Evolutionary conservation across 352 stramenopile species (phyloP).

Genomic region (Phytophthora europaea): DNA sequence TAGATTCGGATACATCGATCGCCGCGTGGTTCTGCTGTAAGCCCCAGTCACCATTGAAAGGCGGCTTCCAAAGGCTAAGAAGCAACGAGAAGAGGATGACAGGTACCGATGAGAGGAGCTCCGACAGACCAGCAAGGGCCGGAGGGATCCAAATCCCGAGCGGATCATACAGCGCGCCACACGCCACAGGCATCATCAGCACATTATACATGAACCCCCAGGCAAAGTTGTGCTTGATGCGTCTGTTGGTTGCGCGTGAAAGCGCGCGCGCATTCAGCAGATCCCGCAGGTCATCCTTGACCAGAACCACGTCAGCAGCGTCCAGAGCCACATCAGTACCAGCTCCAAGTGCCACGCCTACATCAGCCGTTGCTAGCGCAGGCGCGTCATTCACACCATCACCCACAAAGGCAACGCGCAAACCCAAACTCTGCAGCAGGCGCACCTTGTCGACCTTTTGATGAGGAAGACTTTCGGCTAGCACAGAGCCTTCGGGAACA

Average conservation of each 20-base stretch:
- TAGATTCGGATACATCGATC: slow-evolving; percentile 56
- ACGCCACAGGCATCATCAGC: slow-evolving; percentile 80
- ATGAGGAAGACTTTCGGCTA: slow-evolving; percentile 74
- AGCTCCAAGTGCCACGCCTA: slow-evolving; percentile 72
- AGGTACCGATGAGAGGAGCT: slow-evolving; percentile 79
- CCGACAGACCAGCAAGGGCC: slow-evolving; percentile 73
- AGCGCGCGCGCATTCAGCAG: slow-evolving; percentile 73
- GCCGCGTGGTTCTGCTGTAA: slow-evolving; percentile 31
- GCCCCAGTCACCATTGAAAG: slow-evolving; percentile 41
- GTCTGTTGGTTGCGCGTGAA: slow-evolving; percentile 66
- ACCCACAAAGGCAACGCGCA: slow-evolving; percentile 80
- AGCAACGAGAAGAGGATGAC: slow-evolving; percentile 83
- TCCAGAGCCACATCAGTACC: slow-evolving; percentile 81
- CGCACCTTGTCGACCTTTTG: slow-evolving; percentile 85
- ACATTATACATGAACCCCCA: slow-evolving; percentile 84
- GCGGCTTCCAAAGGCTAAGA: slow-evolving; percentile 72
- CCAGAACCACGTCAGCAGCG: slow-evolving; percentile 76
- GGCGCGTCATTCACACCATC: slow-evolving; percentile 82
- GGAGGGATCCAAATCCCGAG: slow-evolving; percentile 73
- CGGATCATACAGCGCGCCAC: slow-evolving; percentile 70
- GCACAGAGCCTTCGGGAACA: slow-evolving; percentile 64
- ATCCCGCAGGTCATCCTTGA: slow-evolving; percentile 78
- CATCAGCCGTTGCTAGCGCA: slow-evolving; percentile 73
- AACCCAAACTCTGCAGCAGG: slow-evolving; percentile 71
- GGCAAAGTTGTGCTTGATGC: slow-evolving; percentile 82